Base-by-base conservation (phyloP, 371 early-diverging fungal genomes). In the Mucor indicus region DNA sequence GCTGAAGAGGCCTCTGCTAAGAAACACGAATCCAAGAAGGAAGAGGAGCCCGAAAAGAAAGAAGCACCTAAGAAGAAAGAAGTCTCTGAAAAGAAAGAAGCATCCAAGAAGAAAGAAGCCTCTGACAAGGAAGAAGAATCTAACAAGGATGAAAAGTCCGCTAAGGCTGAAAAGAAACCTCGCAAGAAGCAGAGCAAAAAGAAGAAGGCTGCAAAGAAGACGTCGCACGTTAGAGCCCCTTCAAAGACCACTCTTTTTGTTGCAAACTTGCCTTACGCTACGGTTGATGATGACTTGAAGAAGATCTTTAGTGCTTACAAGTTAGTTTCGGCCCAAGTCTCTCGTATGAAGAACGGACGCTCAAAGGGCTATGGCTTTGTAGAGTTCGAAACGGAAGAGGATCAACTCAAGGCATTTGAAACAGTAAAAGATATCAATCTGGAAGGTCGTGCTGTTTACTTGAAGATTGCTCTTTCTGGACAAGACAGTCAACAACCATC, bases 311-410 rank as follows among this genome's bases (percentile, higher is more conserved):
- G 77, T 38, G 87, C 74, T 37, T 95, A 86, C 74, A 72, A 84
- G 55, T 81, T 93, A 32, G 67, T 74, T 15, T 78, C 82, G 21
- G 90, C 93, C 31, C 84, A 86, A 51, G 88, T 95, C 31, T 80
- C 83, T 27, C 75, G 75, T 24, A 57, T 64, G 57, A 67, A 55
- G 23, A 73, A 51, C 24, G 87, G 87, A 13, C 81, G 87, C 36
- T 83, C 87, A 70, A 91, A 90, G 75, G 95, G 96, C 29, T 95
- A 86, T 70, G 96, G 95, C 16, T 95, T 96, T 67, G 90, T 94
- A 32, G 92, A 92, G 52, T 75, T 92, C 41, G 82, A 65, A 19
- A 69, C 70, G 51, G 81, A 90, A 54, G 83, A 64, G 10, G 95
- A 94, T 53, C 96, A 93, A 72, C 60, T 76, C 42, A 80, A 79